Percentiles rank a stretch among this genome's conserved stretches.
phyloP scores from a whole-genome alignment of 2,329 filamentous ascomycete genomes.

The Basipetospora chlamydospora region DNA sequence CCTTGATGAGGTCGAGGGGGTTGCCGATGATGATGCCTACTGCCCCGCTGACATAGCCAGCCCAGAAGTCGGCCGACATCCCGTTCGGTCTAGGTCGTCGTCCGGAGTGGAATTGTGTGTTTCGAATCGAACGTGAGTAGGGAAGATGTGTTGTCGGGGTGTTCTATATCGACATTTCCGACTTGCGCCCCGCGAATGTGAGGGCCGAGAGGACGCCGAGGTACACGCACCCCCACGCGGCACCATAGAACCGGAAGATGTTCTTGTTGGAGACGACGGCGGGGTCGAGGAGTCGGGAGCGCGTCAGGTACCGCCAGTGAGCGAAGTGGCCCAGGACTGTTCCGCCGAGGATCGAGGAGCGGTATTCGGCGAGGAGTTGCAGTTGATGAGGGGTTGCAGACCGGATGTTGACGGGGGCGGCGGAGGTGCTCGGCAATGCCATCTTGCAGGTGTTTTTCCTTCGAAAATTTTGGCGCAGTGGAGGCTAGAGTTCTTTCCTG shows the following conservation, averaged over 20 bases:
- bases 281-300: conserved; percentile 7
- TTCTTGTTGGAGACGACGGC: conserved; percentile 5
- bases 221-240: conserved; percentile 5
- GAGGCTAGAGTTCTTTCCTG: neutral
- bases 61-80: conserved; percentile 89
- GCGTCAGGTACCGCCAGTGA: conserved; percentile 10
- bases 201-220: conserved; percentile 4
- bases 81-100: neutral
- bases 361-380: conserved; percentile 9
- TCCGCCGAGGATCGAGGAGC: conserved; percentile 8
- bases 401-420: conserved; percentile 1
- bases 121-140: no score
- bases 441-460: neutral
- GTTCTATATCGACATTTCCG: no score
- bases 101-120: neutral
- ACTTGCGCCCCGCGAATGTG: conserved; percentile 1
- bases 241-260: conserved; percentile 5
- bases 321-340: conserved; percentile 7
- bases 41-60: conserved; percentile 78
- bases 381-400: conserved; percentile 1
- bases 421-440: conserved; percentile 4
- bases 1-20: conserved; percentile 54
- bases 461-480: neutral
- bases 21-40: conserved; percentile 81
- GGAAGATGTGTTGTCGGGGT: no score